phyloP scores from a whole-genome alignment of 2,329 filamentous ascomycete species.

The Aspergillus transmontanensis region DNA sequence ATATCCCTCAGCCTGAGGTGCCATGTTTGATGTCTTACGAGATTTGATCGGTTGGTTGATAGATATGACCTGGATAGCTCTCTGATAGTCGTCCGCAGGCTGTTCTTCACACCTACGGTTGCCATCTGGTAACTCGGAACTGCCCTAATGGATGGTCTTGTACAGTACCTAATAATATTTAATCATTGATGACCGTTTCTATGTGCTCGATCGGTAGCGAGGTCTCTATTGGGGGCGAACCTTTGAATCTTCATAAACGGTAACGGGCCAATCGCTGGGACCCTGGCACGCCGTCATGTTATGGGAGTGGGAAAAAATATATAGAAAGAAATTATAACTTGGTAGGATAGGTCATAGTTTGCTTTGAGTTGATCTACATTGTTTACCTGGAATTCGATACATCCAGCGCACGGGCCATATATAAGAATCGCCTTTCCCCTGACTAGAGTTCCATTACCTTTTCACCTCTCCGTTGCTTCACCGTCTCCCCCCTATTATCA shows the following conservation, averaged over 20 bases:
- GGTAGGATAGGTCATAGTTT: not conserved
- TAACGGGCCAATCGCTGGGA: no score
- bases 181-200: not conserved
- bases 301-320: no score
- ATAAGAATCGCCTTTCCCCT: not conserved
- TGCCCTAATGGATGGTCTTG: not conserved
- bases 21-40: constrained; percentile 10
- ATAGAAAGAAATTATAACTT: no score
- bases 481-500: not conserved
- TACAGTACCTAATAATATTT: constrained; percentile 3
- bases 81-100: not conserved
- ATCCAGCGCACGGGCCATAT: not conserved
- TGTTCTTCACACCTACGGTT: not conserved
- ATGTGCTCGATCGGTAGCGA: not conserved
- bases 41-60: constrained; percentile 3
- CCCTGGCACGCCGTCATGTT: no score
- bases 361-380: not conserved
- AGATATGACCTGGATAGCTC: constrained; percentile 2
- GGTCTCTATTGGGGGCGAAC: no score
- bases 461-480: not conserved
- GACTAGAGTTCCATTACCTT: not conserved
- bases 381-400: not conserved
- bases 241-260: no score
- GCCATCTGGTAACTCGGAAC: not conserved
- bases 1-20: constrained; percentile 5